A percentile compares a stretch with the other conserved stretches of the same genome.
These are phyloP conservation scores for Phytophthora kernoviae DNA, from an alignment of 352 stramenopile species.

Conservation along the genomic window DNA sequence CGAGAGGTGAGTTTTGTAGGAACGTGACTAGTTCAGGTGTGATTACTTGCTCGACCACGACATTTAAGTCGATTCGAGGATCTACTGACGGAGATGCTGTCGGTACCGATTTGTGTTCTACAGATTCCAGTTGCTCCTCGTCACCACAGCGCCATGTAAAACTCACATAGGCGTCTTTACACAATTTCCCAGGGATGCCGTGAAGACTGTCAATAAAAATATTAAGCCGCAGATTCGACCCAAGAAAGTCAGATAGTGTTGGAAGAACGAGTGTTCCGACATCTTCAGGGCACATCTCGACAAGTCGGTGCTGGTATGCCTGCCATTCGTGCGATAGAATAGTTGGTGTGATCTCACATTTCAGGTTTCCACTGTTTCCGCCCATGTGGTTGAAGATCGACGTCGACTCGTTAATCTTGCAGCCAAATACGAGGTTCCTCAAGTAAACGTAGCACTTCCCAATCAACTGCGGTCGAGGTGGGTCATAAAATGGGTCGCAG, in stretches of 20 bases:
- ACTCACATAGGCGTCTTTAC: conserved; percentile 67
- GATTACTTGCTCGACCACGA: conserved; percentile 58
- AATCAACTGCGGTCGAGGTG: conserved; percentile 69
- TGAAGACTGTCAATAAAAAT: conserved; percentile 55
- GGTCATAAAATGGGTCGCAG: conserved; percentile 82
- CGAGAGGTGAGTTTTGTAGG: conserved; percentile 52
- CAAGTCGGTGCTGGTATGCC: conserved; percentile 57
- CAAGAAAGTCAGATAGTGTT: conserved; percentile 49
- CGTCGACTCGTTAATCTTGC: conserved; percentile 59
- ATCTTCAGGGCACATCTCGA: conserved; percentile 62
- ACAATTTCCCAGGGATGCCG: conserved; percentile 75
- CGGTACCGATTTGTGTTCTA: conserved; percentile 54
- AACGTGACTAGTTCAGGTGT: conserved; percentile 52
- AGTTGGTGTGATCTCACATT: conserved; percentile 66
- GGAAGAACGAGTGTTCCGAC: conserved; percentile 40
- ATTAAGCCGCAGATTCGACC: conserved; percentile 60
- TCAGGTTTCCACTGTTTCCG: conserved; percentile 39
- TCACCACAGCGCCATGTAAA: conserved; percentile 46
- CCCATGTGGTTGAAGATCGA: conserved; percentile 67
- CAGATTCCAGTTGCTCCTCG: conserved; percentile 10
- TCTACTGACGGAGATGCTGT: conserved; percentile 56
- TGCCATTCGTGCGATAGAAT: conserved; percentile 83
- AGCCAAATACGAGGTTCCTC: conserved; percentile 59
- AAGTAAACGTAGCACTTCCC: conserved; percentile 78
- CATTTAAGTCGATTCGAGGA: conserved; percentile 60